These are phyloP conservation scores for Fraxinus paxiana DNA, from an alignment of 305 asterid genomes.

Conservation along the genomic window DNA sequence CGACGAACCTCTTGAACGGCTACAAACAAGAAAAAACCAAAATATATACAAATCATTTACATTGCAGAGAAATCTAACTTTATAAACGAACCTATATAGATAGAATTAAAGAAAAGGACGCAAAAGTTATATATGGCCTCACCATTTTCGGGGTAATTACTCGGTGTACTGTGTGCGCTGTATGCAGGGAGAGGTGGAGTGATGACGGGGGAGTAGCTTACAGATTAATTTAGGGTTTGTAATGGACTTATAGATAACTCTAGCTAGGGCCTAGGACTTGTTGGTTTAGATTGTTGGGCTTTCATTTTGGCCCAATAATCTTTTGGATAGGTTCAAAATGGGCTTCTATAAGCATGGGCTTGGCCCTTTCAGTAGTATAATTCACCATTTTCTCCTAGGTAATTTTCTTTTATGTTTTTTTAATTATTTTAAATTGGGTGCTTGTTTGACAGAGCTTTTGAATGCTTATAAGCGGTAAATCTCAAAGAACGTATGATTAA, in stretches of 20 bases:
- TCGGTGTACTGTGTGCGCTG: background rate
- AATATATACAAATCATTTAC: background rate
- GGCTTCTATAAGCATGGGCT: background rate
- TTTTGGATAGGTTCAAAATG: background rate
- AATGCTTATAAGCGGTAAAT: background rate
- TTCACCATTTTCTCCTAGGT: background rate
- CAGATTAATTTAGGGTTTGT: background rate
- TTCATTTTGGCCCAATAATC: background rate
- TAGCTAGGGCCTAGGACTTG: background rate
- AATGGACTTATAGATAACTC: background rate
- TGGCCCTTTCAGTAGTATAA: background rate
- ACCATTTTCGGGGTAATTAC: conserved; percentile 14
- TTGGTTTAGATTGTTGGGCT: background rate
- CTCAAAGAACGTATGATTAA: background rate
- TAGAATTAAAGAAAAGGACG: background rate
- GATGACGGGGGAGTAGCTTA: background rate
- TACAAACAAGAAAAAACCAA: conserved; percentile 15
- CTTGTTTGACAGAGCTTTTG: background rate
- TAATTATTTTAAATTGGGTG: background rate
- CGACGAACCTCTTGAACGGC: conserved; percentile 89
- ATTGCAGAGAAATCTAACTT: background rate
- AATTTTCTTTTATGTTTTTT: too few relatives aligned
- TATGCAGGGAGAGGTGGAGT: background rate
- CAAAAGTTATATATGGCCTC: background rate
- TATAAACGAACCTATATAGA: background rate